Percentiles rank a stretch among this genome's conserved stretches.
Evolutionary conservation across 2,329 filamentous ascomycete genomes (phyloP).

Genomic region (Fusarium verrucosum): DNA sequence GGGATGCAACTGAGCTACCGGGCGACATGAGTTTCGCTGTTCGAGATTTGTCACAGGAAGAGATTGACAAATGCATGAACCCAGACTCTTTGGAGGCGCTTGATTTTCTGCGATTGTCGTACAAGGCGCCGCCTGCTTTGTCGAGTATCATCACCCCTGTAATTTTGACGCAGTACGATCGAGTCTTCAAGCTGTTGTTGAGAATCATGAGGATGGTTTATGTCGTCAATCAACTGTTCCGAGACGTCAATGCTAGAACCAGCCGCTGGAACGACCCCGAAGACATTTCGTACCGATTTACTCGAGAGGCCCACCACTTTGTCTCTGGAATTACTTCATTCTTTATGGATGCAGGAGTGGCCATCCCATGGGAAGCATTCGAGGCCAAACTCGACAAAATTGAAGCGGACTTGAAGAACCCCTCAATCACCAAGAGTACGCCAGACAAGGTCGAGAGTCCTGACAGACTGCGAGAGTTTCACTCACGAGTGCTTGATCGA

Average conservation of each 20-base stretch:
- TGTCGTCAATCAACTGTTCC: slow-evolving; percentile 72
- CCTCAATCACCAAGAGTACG: slow-evolving; percentile 50
- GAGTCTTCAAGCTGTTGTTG: slow-evolving; percentile 82
- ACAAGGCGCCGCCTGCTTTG: slow-evolving; percentile 78
- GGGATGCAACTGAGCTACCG: slow-evolving; percentile 60
- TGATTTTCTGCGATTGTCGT: slow-evolving; percentile 91
- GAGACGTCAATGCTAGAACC: slow-evolving; percentile 59
- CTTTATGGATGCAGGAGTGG: slow-evolving; percentile 81
- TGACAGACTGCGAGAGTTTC: slow-evolving; percentile 72
- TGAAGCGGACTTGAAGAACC: slow-evolving; percentile 63
- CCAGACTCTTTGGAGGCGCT: slow-evolving; percentile 84
- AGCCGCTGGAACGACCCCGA: slow-evolving; percentile 50
- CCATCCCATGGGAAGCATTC: slow-evolving; percentile 76
- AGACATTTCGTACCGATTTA: slow-evolving; percentile 65
- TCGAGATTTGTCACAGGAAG: slow-evolving; percentile 78
- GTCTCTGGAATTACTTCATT: slow-evolving; percentile 77
- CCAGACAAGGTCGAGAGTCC: slow-evolving; percentile 60
- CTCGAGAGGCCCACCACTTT: slow-evolving; percentile 82
- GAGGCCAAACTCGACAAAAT: slow-evolving; percentile 71
- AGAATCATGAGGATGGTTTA: slow-evolving; percentile 82
- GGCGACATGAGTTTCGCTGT: slow-evolving; percentile 84
- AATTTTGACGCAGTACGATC: slow-evolving; percentile 82
- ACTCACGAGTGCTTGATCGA: slow-evolving; percentile 77
- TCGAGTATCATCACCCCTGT: slow-evolving; percentile 75
- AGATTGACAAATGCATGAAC: slow-evolving; percentile 85